Base-by-base conservation (phyloP, 345 rosid genomes). In the Sisymbrium altissimum region DNA sequence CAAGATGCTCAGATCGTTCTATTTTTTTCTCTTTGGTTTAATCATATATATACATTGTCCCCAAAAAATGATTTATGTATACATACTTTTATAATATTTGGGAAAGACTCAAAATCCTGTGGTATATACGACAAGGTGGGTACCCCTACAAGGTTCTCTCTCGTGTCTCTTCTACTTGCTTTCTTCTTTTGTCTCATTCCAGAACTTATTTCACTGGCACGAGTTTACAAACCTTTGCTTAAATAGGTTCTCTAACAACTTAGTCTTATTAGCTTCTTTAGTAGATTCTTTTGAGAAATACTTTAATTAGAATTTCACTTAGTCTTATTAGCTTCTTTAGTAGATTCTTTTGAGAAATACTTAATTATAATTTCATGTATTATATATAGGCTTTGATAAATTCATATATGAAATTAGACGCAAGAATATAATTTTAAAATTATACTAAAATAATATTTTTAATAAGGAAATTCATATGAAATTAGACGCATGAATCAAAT, bases 121-220 rank as follows among this genome's bases (percentile, higher is more conserved):
- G 71, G 75, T 63, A 56, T 54, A 64, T 77, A 64, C 80, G 80
- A 77, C 67, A 77, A 77, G 59, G 64, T 62, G 57, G 75, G 75
- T 32, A 70, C 71, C 71, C 56, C 66, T 64, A 76, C 75, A 70
- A 70, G 80, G 80, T 77, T 70, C 72, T 77, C 71, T 70, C 76
- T 77, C 72, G 71, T 70, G 72, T 77, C 80, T 64, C 76, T 63
- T 76, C 80, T 55, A 35, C 56, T 76, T 76, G 80, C 75, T 64
- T 69, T 76, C 71, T 70, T 70, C 76, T 58, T 70, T 70, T 77
- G 80, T 77, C 80, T 77, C 44, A 69, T 76, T 44, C 75, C 52
- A 25, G 7, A 55, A 76, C 71, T 46, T 43, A 55, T 70, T 45
- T 64, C 36, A 13, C 21, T 70, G 71, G 54, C 80, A 70, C 62